Evolutionary conservation across 192 early-diverging fungal species (phyloP).

Genomic region (Coemansia sp.): DNA sequence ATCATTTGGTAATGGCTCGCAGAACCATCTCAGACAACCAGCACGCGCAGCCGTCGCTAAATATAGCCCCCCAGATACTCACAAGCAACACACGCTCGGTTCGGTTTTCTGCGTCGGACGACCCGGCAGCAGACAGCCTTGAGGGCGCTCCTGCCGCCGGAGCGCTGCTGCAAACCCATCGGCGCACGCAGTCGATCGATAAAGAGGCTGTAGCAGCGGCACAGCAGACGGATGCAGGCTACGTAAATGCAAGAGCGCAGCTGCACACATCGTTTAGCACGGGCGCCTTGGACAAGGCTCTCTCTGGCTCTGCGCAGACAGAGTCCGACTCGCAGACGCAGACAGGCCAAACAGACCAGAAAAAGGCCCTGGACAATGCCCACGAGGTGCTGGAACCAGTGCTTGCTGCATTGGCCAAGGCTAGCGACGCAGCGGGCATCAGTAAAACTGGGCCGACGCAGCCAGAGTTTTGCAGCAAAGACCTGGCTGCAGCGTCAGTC

Average conservation of each 20-base stretch:
- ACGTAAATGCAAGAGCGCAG: neutral
- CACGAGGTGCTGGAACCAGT: constrained; percentile 9
- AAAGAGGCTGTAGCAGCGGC: neutral
- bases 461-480: neutral
- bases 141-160: neutral
- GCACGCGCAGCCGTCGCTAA: neutral
- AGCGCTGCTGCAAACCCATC: neutral
- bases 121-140: neutral
- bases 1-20: neutral
- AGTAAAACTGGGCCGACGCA: neutral
- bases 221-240: neutral
- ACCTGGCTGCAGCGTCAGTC: neutral
- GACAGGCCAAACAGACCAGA: neutral
- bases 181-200: neutral
- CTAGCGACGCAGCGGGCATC: neutral
- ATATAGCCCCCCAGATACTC: neutral
- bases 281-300: neutral
- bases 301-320: neutral
- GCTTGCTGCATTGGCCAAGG: neutral
- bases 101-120: neutral
- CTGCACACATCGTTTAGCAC: constrained; percentile 16
- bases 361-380: neutral
- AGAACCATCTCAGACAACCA: constrained; percentile 2
- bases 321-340: neutral
- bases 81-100: neutral